These are phyloP conservation scores for Aquilaria yunnanensis DNA, from an alignment of 345 rosid genomes.

Conservation along the genomic window DNA sequence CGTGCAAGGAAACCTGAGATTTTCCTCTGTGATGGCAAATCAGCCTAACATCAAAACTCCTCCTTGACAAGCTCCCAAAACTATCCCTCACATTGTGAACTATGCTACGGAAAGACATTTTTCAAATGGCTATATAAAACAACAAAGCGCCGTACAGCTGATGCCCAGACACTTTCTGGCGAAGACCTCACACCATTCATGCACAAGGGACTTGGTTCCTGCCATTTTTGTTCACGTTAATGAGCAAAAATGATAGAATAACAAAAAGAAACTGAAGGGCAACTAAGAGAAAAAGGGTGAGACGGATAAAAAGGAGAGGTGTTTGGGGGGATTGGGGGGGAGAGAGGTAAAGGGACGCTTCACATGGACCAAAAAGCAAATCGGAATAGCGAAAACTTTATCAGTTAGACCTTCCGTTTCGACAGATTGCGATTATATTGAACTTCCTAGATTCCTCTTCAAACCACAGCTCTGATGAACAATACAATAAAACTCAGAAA, in stretches of 20 bases:
- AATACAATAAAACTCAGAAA: not conserved
- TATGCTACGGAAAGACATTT: constrained; percentile 63
- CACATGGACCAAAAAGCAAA: not conserved
- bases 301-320: not conserved
- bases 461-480: not conserved
- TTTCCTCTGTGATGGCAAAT: constrained; percentile 52
- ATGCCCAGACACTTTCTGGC: not conserved
- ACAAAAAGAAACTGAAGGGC: constrained; percentile 1
- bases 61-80: constrained; percentile 63
- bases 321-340: not conserved
- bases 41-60: constrained; percentile 52
- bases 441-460: not conserved
- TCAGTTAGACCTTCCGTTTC: not conserved
- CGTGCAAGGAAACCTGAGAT: constrained; percentile 34
- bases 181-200: not conserved
- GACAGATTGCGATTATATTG: not conserved
- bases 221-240: constrained; percentile 11
- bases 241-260: constrained; percentile 4
- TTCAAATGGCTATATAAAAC: constrained; percentile 8
- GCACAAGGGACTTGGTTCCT: constrained; percentile 18
- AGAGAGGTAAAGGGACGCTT: not conserved
- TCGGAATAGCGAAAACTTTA: not conserved
- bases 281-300: not conserved
- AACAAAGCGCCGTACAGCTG: not conserved
- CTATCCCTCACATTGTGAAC: constrained; percentile 66